A percentile compares a stretch with the other conserved stretches of the same genome.
phyloP scores from a whole-genome alignment of 495 filamentous ascomycete genomes.

The Neurospora sp. region DNA sequence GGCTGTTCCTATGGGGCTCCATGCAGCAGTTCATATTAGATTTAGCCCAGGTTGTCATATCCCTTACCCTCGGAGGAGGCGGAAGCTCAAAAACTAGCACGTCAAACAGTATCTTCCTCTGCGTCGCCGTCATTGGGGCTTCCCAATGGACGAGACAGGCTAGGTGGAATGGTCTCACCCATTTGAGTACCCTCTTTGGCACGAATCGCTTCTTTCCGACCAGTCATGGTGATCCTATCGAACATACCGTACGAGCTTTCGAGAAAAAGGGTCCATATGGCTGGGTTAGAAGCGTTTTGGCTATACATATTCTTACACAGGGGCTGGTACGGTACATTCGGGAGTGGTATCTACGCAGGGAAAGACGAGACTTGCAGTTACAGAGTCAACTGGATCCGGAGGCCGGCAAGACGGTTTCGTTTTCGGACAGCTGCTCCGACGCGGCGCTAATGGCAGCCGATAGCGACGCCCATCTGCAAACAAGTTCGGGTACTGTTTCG shows the following conservation, averaged over 20 bases:
- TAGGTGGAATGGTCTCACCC: constrained; percentile 32
- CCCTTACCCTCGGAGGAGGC: constrained; percentile 83
- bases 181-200: constrained; percentile 30
- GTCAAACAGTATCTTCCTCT: constrained; percentile 63
- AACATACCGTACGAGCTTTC: constrained; percentile 27
- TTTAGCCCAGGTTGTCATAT: constrained; percentile 92
- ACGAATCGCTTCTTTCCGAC: constrained; percentile 28
- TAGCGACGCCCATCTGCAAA: constrained; percentile 29
- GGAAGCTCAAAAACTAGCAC: constrained; percentile 64
- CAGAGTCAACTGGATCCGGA: constrained; percentile 37
- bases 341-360: constrained; percentile 46
- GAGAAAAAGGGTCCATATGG: constrained; percentile 40
- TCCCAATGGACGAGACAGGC: constrained; percentile 50
- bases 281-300: constrained; percentile 52
- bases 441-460: constrained; percentile 36
- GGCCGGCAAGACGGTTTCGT: constrained; percentile 31
- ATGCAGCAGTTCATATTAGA: constrained; percentile 84
- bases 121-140: constrained; percentile 72
- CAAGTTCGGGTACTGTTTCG: constrained; percentile 21
- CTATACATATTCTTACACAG: constrained; percentile 85
- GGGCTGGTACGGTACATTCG: constrained; percentile 54
- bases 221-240: constrained; percentile 32
- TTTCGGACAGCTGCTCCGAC: constrained; percentile 25
- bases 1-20: constrained; percentile 83
- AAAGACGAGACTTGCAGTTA: constrained; percentile 36